Evolutionary conservation across 2,329 filamentous ascomycete species (phyloP).

Genomic region (Pseudogymnoascus sp.): DNA sequence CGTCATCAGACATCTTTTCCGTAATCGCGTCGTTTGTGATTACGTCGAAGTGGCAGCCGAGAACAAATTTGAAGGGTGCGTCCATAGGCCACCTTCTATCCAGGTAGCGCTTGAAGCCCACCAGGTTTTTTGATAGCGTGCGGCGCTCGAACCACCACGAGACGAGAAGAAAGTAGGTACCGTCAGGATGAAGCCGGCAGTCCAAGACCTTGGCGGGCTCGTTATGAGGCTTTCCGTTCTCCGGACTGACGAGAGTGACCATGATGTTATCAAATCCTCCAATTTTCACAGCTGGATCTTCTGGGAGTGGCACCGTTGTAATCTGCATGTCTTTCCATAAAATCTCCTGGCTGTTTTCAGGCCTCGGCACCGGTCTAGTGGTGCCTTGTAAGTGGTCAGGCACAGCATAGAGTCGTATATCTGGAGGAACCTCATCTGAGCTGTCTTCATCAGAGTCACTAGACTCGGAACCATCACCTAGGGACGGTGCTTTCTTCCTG

Average conservation of each 20-base stretch:
- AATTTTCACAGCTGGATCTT: background rate
- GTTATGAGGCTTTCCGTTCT: background rate
- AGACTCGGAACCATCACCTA: background rate
- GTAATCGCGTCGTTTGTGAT: background rate
- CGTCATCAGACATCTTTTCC: background rate
- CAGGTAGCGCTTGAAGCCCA: slow-evolving; percentile 1
- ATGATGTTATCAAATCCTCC: background rate
- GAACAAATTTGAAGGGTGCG: background rate
- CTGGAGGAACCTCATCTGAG: background rate
- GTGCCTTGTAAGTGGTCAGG: background rate
- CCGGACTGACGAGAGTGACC: background rate
- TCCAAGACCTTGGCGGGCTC: slow-evolving; percentile 1
- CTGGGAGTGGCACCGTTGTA: background rate
- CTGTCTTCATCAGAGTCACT: background rate
- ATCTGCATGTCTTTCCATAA: background rate
- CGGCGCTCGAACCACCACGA: slow-evolving; percentile 5
- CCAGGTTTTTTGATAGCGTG: background rate
- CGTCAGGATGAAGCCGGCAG: background rate
- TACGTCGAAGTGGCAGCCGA: slow-evolving; percentile 3
- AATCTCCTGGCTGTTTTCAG: background rate
- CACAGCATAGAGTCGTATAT: background rate
- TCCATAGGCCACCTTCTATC: background rate
- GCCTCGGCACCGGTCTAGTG: background rate
- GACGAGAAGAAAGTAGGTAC: background rate
- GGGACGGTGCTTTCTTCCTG: background rate